phyloP scores from a whole-genome alignment of 345 rosid species.

The Cardamine resedifolia region DNA sequence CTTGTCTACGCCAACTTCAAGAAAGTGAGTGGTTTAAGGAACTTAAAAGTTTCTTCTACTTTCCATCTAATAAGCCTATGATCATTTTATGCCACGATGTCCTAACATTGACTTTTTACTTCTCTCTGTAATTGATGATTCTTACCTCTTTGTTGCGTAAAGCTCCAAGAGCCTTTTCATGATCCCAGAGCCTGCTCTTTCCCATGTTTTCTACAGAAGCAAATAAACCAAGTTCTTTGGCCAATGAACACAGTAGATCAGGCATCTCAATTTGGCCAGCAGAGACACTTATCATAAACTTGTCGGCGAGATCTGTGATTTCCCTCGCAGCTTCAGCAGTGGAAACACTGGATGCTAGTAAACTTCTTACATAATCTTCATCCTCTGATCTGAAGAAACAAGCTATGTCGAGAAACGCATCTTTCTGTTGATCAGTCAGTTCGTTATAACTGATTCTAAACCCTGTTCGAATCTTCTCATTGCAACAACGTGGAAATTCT shows the following conservation, averaged over 20 bases:
- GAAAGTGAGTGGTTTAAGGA: background rate
- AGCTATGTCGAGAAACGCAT: no score
- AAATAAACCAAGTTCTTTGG: background rate
- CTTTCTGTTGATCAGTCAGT: no score
- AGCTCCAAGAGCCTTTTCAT: background rate
- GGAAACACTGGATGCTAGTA: no score
- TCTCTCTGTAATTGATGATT: background rate
- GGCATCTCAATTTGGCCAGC: slow-evolving; percentile 18
- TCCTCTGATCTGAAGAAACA: no score
- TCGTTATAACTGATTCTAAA: no score
- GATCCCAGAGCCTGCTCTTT: background rate
- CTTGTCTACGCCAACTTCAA: background rate
- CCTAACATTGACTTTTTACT: background rate
- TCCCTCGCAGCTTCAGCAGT: background rate
- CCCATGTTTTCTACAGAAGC: background rate
- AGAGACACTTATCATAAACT: slow-evolving; percentile 19
- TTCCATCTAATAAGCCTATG: no score
- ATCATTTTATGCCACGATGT: no score
- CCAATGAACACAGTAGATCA: slow-evolving; percentile 32
- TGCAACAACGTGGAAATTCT: no score
- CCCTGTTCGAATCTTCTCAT: no score
- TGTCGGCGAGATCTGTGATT: slow-evolving; percentile 11
- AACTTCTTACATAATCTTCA: no score
- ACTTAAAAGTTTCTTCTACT: no score
- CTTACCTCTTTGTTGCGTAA: background rate